These are phyloP conservation scores for Saraca asoca DNA, from an alignment of 331 rosid species.

Conservation along the genomic window DNA sequence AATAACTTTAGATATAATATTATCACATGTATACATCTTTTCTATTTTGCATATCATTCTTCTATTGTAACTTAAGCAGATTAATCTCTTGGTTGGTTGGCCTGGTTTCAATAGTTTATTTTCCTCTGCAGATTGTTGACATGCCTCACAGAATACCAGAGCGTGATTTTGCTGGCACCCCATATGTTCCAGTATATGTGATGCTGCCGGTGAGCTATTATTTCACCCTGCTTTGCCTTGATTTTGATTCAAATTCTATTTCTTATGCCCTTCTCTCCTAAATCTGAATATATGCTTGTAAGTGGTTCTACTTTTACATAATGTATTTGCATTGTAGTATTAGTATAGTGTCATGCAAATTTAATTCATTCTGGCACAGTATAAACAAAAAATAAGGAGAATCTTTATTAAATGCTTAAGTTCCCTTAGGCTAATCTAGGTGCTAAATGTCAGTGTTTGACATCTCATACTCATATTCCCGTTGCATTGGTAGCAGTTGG, in stretches of 20 bases:
- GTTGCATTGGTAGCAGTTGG: constrained; percentile 64
- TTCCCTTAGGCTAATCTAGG: constrained; percentile 25
- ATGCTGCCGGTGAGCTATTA: constrained; percentile 80
- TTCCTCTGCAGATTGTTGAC: constrained; percentile 60
- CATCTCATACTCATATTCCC: constrained; percentile 22
- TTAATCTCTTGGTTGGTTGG: constrained; percentile 25
- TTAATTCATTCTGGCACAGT: neutral
- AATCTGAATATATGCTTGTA: constrained; percentile 27
- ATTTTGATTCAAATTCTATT: constrained; percentile 24
- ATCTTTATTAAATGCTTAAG: neutral
- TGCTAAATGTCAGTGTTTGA: constrained; percentile 23
- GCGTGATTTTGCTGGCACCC: constrained; percentile 76
- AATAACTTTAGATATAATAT: too few species aligned
- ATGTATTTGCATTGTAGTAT: neutral
- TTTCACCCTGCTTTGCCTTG: constrained; percentile 25
- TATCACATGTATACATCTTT: constrained; percentile 9
- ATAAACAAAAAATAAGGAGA: constrained; percentile 1
- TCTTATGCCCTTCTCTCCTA: neutral
- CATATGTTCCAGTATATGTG: constrained; percentile 85
- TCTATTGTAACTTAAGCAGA: constrained; percentile 22
- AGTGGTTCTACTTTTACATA: constrained; percentile 14
- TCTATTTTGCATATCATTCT: constrained; percentile 28
- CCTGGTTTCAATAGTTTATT: constrained; percentile 27
- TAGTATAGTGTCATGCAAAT: neutral
- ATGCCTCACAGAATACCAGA: constrained; percentile 57